These are phyloP conservation scores for Pezizomycotina sp. DNA, from an alignment of 2,329 filamentous ascomycete genomes.

Conservation along the genomic window DNA sequence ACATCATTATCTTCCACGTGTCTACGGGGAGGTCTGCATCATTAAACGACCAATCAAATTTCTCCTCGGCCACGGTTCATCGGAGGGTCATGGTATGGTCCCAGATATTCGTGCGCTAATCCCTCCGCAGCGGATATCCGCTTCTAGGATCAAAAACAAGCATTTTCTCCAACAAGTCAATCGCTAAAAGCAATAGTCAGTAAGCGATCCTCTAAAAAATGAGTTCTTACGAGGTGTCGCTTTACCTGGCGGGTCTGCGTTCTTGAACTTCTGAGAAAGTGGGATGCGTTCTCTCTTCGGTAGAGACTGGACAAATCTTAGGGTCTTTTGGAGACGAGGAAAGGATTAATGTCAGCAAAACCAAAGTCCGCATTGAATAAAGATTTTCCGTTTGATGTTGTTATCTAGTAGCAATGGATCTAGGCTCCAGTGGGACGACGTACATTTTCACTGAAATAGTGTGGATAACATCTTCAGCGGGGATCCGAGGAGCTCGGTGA, in stretches of 20 bases:
- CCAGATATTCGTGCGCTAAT: slow-evolving; percentile 79
- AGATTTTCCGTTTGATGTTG: background rate
- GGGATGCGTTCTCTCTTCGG: slow-evolving; percentile 87
- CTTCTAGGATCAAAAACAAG: slow-evolving; percentile 96
- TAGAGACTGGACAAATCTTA: slow-evolving; percentile 92
- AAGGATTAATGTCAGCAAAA: slow-evolving; percentile 24
- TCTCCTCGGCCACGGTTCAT: slow-evolving; percentile 94
- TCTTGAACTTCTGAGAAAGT: slow-evolving; percentile 78
- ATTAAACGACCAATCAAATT: slow-evolving; percentile 99
- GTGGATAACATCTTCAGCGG: slow-evolving; percentile 94
- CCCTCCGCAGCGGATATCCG: slow-evolving; percentile 75
- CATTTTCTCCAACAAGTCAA: slow-evolving; percentile 90
- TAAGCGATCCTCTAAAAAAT: slow-evolving; percentile 8
- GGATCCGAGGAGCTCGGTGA: slow-evolving; percentile 89
- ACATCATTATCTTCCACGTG: slow-evolving; percentile 99
- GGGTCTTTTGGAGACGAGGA: slow-evolving; percentile 44
- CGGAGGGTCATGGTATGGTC: slow-evolving; percentile 91
- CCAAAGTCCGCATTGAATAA: background rate
- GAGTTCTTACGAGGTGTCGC: slow-evolving; percentile 9
- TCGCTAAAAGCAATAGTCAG: slow-evolving; percentile 39
- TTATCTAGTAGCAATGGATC: slow-evolving; percentile 6
- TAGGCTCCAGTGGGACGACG: slow-evolving; percentile 19
- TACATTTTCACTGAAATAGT: slow-evolving; percentile 95
- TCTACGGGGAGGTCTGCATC: slow-evolving; percentile 93
- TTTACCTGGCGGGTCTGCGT: slow-evolving; percentile 70